Evolutionary conservation across 768 basidiomycete species (phyloP), one percentile per base, ranked within the genome.

Genomic region (Lyophyllum decastes): DNA sequence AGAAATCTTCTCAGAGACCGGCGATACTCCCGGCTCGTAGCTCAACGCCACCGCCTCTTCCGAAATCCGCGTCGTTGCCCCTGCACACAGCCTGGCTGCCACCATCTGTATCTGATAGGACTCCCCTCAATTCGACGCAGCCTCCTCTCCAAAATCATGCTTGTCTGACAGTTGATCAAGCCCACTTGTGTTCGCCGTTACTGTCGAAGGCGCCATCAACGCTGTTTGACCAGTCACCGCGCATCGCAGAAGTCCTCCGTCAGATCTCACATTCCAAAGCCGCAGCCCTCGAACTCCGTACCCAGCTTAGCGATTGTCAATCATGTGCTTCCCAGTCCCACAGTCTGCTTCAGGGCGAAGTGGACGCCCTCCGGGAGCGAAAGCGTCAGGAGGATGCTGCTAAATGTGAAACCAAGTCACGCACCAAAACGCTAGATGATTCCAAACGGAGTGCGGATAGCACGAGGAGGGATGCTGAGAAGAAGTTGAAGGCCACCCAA

Each of bases 401-500:
- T 22, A 84, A 92, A 51, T 72, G 82, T 22, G 95, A 97, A 67
- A 75, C 92, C 54, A 95, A 94, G 71, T 71, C 81, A n/a, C 87
- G 88, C 49, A 91, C 90, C 48, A 96, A 95, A 73, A 70, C 78
- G 2, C 76, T 98, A 2, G 96, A 99, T 63, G 96, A 99, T 69
- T 76, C 85, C 53, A 91, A 89, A 72, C 87, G 96, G 30, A 77
- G 77, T 26, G 93, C 94, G 11, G 97, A 99, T 72, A 78, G 83
- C 50, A 72, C 78, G 51, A 90, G 86, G 68, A 82, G 86, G 45
- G 95, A 98, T 47, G 93, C 89, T 4, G 96, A 98, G 73, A 94
- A 92, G 77, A 87, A 87, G 63, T 79, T 95, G 58, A 90, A 87
- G 65, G 77, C 80, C n/a, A 85, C 84, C 16, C 85, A 87, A 68